phyloP scores from a whole-genome alignment of 345 rosid species.

The Excoecaria cochinchinensis region DNA sequence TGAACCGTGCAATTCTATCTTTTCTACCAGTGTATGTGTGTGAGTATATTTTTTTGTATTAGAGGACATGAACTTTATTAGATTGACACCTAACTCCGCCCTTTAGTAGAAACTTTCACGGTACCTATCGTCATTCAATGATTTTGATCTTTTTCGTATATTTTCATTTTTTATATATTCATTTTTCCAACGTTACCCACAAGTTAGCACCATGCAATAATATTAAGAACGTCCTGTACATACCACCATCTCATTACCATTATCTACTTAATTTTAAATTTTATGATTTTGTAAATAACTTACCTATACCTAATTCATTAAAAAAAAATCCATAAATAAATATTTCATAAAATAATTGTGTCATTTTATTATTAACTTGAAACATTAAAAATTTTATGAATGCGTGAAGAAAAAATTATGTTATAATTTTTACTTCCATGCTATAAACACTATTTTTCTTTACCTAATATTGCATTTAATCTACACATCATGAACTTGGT shows the following conservation, averaged over 20 bases:
- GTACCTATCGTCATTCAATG: constrained; percentile 37
- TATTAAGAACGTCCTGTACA: constrained; percentile 10
- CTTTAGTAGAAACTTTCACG: constrained; percentile 41
- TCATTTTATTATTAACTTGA: not conserved
- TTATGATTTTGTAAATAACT: too few relatives aligned
- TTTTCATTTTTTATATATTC: not conserved
- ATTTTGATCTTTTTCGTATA: constrained; percentile 7
- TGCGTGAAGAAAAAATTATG: too few relatives aligned
- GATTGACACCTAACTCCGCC: constrained; percentile 53
- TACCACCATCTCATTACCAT: not conserved
- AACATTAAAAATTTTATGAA: too few relatives aligned
- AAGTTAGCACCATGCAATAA: constrained; percentile 33
- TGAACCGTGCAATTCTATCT: constrained; percentile 28
- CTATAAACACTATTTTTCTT: not conserved
- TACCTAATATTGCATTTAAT: constrained; percentile 8
- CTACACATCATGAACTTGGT: too few relatives aligned
- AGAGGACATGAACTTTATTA: constrained; percentile 52
- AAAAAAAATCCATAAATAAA: too few relatives aligned
- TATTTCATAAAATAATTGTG: too few relatives aligned
- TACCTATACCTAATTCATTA: too few relatives aligned
- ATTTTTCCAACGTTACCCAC: constrained; percentile 15
- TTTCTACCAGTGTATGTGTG: not conserved
- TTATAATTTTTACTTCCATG: not conserved
- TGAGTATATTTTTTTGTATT: constrained; percentile 33
- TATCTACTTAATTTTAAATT: not conserved